Evolutionary conservation across 495 filamentous ascomycete species (phyloP).

Genomic region (Parmelia sp.): DNA sequence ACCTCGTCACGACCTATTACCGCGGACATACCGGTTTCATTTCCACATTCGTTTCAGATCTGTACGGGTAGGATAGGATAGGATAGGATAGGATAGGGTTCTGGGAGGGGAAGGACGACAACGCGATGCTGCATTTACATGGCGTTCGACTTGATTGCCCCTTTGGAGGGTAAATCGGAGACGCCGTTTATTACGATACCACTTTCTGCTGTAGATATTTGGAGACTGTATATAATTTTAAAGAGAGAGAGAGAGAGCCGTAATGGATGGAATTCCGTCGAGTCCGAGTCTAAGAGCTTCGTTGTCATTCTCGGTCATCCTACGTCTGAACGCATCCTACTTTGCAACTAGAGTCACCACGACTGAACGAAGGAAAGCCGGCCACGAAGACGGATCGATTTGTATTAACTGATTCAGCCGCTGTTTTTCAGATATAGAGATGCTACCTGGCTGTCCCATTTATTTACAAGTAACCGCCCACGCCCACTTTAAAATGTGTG

Average conservation of each 20-base stretch:
- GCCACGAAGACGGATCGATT: background rate
- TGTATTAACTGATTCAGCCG: conserved; percentile 7
- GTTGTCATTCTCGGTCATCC: background rate
- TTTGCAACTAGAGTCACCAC: background rate
- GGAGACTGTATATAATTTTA: conserved; percentile 2
- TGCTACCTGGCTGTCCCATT: conserved; percentile 2
- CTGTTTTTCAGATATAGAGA: conserved; percentile 5
- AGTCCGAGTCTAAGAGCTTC: background rate
- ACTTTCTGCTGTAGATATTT: conserved; percentile 7
- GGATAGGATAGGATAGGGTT: background rate
- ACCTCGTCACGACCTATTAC: background rate
- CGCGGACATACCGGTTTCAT: background rate
- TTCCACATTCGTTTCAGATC: background rate
- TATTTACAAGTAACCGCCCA: conserved; percentile 12
- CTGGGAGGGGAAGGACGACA: background rate
- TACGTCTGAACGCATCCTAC: background rate
- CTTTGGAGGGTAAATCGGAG: background rate
- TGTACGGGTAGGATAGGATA: conserved; percentile 12
- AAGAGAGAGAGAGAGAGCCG: background rate
- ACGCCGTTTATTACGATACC: background rate
- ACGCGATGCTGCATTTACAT: background rate
- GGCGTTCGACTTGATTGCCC: background rate
- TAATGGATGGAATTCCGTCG: background rate
- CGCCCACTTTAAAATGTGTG: conserved; percentile 3
- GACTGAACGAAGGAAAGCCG: too few relatives aligned